Evolutionary conservation across 2,329 filamentous ascomycete genomes (phyloP), one percentile per base, ranked within the genome.

Genomic region (Periglandula ipomoeae): DNA sequence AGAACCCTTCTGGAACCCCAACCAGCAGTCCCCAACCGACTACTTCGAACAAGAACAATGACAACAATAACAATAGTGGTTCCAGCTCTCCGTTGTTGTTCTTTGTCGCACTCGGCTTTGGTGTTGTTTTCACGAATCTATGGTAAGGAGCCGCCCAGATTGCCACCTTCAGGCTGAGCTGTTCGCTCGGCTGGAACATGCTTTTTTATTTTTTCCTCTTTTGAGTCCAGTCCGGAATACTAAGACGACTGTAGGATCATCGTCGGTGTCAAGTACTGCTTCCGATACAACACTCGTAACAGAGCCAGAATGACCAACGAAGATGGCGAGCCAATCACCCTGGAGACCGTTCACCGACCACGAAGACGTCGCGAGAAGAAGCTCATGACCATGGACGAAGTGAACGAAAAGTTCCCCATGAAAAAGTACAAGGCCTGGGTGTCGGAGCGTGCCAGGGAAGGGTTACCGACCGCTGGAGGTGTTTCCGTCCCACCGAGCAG

Each of bases 201-300:
- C n/a, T n/a, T n/a, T 34, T 35, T 38, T 10, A 19, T 15, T 20
- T 5, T 22, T 15, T 24, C 20, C 22, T 8, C 4, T 22, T 26
- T 34, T 13, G 4, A 4, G 10, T 19, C 5, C 7, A 13, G 11
- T 10, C 11, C 24, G 11, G 26, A 22, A 22, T 50, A 23, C 34
- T 44, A 20, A 52, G 51, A 26, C 57, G 66, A 57, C 65, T 55
- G 47, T 60, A 98, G 93, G 93, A 98, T 98, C 61, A 98, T 98
- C 59, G 93, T 98, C 52, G 93, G 93, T 58, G 93, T 98, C 53
- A 98, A 98, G 71, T 98, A 98, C 68, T 98, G 93, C 71, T 98
- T 98, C 70, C 81, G 93, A 59, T 97, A 98, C 68, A 97, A 97
- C 68, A 90, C 93, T 58, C 85, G 93, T 51, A 94, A 94, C 63